Base-by-base conservation (phyloP, 176 grass and related monocot genomes). In the maize (Zea mays) region DNA sequence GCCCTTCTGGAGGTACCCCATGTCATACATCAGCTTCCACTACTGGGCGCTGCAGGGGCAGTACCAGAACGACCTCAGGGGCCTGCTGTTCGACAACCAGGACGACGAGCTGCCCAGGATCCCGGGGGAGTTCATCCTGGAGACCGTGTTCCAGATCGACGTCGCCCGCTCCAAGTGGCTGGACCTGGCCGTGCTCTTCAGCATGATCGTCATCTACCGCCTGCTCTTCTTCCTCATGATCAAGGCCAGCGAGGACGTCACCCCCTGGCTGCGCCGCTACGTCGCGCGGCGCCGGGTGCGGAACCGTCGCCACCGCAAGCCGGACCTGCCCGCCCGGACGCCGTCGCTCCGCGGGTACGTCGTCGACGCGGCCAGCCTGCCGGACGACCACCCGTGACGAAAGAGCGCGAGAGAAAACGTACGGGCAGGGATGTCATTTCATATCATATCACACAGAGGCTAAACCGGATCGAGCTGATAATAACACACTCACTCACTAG, bases 1-100 rank as follows among this genome's bases (percentile, higher is more conserved):
- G 77, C 83, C 83, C 11, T 99, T 99, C 74, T 99, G 96, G 96
- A 83, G 96, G 64, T 99, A 99, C 84, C 96, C 96, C 11, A 99
- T 95, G 96, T 93, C 96, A 15, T 99, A 93, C 52, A 89, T 99
- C 83, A 99, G 96, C 77, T 99, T 99, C 72, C 89, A 99, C 83
- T 99, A 67, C 86, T 99, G 96, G 96, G 87, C 96, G 27, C 27
- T 27, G 27, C 27, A 27, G 27, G 27, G 27, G 27, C 27, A 99
- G 74, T 99, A 99, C 79, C 92, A 99, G 63, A 99, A 99, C 72
- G 96, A 99, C 34, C 73, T 95, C 47, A 87, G 78, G 79, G 96
- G 96, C 8, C 86, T 99, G 48, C 9, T 93, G 43, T 99, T 99
- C 61, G 86, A 99, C 73, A 93, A 93, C 78, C 92, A 95, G 82